phyloP scores from a whole-genome alignment of 495 filamentous ascomycete species.

The Penicillium soppii region DNA sequence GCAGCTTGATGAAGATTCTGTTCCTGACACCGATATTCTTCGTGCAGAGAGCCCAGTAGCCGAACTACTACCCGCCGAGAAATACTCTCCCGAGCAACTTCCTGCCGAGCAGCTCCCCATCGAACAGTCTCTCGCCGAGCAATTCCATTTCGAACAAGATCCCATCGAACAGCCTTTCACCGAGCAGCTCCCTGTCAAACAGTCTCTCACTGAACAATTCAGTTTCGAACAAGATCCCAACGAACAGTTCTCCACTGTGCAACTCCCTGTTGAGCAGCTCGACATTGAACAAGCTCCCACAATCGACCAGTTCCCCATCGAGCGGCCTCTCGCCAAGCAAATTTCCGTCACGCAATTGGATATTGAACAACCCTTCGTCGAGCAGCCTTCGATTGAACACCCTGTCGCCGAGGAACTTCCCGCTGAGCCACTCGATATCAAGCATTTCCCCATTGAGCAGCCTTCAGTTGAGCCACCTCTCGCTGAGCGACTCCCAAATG shows the following conservation, averaged over 20 bases:
- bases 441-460: background rate
- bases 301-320: background rate
- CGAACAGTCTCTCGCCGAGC: constrained; percentile 7
- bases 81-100: too few relatives aligned
- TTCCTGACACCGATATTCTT: constrained; percentile 24
- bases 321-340: background rate
- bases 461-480: background rate
- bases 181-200: background rate
- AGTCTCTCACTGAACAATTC: background rate
- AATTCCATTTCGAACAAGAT: background rate
- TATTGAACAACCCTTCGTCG: background rate
- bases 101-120: background rate
- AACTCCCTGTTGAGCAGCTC: background rate
- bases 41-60: constrained; percentile 22
- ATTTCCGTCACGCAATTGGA: background rate
- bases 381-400: background rate
- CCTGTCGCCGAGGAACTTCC: background rate
- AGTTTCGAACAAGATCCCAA: background rate
- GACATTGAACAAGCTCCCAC: background rate
- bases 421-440: background rate
- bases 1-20: constrained; percentile 11
- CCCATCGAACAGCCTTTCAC: constrained; percentile 8
- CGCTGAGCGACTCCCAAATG: too few relatives aligned
- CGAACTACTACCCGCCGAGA: background rate
- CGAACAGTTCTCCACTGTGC: background rate